Base-by-base conservation (phyloP, 75 land plant species). In the Adiantum capillusveneris region DNA sequence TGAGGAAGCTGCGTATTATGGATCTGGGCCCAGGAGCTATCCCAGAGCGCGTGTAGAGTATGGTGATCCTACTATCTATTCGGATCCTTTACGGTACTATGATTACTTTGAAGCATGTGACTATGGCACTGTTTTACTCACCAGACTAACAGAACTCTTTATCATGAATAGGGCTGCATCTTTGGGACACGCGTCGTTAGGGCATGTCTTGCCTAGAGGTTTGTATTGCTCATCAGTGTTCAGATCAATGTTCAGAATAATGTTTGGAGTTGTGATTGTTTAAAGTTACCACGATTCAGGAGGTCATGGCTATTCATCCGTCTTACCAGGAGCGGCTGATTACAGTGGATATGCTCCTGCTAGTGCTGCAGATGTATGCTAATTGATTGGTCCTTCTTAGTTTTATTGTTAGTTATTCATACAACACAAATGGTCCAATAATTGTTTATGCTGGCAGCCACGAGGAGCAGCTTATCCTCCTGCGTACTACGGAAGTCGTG, bases 1-100 rank as follows among this genome's bases (percentile, higher is more conserved):
- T 22, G 55, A 53, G 25, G 55, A 53, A 53, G 55, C 55, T 53
- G 29, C 29, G 7, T 53, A 53, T 53, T 53, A 53, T 53, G 55
- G 24, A 24, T 26, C 49, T 46, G 49, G 21, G 5, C 49, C 21
- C 49, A 46, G 55, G 24, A 27, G 55, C 5, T 53, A 53, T 26
- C 55, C 55, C 13, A 53, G 55, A 53, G 55, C 29, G 1, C 2
- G 55, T 22, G 29, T 53, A 12, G 55, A 53, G 2, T 53, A 53
- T 53, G 28, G 55, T 53, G 50, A 21, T 3, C 50, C 50, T 46
- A 14, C 50, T 6, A 6, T 21, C 2, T 26, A 11, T 53, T 24
- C 24, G 6, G 55, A 53, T 22, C 29, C 55, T 53, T 53, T 26
- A 12, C 25, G 55, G 55, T 53, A 53, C 3, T 34, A 24, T 53